Conservation (phyloP, 306 rosid genomes). For the Quercus robur region DNA sequence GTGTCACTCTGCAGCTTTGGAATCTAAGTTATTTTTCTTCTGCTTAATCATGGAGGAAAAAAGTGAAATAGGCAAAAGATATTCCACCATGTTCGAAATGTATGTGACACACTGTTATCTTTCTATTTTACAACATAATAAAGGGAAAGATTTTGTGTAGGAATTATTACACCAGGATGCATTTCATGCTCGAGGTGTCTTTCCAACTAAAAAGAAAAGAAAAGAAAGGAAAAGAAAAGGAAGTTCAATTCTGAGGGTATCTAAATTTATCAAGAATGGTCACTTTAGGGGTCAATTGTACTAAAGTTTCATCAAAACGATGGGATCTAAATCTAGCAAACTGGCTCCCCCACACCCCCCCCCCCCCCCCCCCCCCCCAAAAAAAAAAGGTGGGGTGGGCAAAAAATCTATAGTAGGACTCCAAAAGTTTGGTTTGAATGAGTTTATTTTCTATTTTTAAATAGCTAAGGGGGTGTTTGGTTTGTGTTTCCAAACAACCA, state of each 20-base stretch:
- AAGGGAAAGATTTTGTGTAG: slow-evolving; percentile 8
- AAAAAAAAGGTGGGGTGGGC: not conserved
- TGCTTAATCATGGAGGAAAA: slow-evolving; percentile 30
- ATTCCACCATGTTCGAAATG: slow-evolving; percentile 24
- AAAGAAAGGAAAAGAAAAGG: not conserved
- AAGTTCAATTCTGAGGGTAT: not conserved
- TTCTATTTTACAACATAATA: not conserved
- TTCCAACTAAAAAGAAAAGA: slow-evolving; percentile 21
- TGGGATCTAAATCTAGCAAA: slow-evolving; percentile 29
- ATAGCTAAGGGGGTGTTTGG: no score
- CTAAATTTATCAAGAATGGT: slow-evolving; percentile 17
- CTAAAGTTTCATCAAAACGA: slow-evolving; percentile 22
- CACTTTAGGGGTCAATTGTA: slow-evolving; percentile 34
- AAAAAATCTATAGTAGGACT: no score
- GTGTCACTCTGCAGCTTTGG: slow-evolving; percentile 20
- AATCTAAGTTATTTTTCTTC: slow-evolving; percentile 26
- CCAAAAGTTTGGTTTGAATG: no score
- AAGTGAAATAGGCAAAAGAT: slow-evolving; percentile 8
- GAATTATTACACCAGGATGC: slow-evolving; percentile 26
- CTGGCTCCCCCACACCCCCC: not conserved
- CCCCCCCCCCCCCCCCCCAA: no score
- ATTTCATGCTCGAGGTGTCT: slow-evolving; percentile 19
- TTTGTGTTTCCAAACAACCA: no score
- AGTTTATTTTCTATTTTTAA: no score
- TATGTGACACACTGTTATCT: slow-evolving; percentile 1